Evolutionary conservation across 306 rosid species (phyloP), one percentile per base, ranked within the genome.

Genomic region (Vicia faba): DNA sequence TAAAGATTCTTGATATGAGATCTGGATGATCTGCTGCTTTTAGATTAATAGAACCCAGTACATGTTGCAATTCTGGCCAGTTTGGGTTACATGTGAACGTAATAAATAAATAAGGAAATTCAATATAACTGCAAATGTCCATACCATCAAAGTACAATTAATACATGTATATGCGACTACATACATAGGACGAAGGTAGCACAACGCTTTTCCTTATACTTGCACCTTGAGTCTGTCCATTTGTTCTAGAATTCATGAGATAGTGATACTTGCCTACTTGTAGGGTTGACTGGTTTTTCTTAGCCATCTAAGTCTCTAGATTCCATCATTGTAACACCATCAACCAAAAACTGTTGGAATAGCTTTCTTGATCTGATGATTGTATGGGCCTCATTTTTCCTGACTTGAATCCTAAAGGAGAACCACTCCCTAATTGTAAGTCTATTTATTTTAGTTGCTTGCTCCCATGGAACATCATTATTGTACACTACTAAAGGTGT

Each of bases 391-490:
- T n/a, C 49, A 28, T 28, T 28, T 20, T 20, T 20, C 2, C 23
- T 28, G 2, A 0, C 0, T 1, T 44, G n/a, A 1, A 3, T 1
- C 2, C 18, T 1, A 5, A 5, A 44, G 0, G 8, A 1, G 0
- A n/a, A 1, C 8, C 8, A 44, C 0, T 44, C 18, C 5, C 5
- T 44, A 4, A 44, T 44, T 5, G 18, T n/a, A 1, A 44, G 18
- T n/a, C 1, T 0, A 0, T 13, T n/a, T 1, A 0, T n/a, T n/a
- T 44, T n/a, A 0, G 19, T n/a, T 5, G 5, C 3, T 5, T 44
- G 2, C 2, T 8, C 4, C 13, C 4, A 39, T 39, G 43, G 11
- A 20, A 20, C 23, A 20, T 20, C 23, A n/a, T n/a, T n/a, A n/a
- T n/a, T n/a, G n/a, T n/a, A n/a, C n/a, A n/a, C n/a, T n/a, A n/a